Percentiles rank a stretch among this genome's conserved stretches.
Evolutionary conservation across 2,329 filamentous ascomycete genomes (phyloP).

Genomic region (Tolypocladium tundrense): DNA sequence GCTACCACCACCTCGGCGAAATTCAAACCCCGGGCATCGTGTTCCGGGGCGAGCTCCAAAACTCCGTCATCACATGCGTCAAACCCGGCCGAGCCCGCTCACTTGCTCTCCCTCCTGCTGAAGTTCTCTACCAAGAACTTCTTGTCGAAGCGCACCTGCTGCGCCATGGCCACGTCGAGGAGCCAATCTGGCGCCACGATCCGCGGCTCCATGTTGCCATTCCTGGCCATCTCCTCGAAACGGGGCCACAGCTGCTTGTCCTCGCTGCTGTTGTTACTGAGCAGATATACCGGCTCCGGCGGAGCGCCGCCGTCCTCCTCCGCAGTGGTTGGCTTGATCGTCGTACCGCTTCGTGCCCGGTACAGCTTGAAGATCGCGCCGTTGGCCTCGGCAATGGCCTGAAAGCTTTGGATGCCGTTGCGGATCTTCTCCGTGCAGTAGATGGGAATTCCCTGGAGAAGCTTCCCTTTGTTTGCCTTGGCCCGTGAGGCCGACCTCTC

Average conservation of each 20-base stretch:
- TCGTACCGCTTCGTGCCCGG: conserved; percentile 59
- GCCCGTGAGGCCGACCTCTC: conserved; percentile 60
- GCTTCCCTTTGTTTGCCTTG: conserved; percentile 61
- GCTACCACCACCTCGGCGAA: not conserved
- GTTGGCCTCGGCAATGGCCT: conserved; percentile 78
- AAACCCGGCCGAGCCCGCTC: not conserved
- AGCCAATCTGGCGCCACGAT: conserved; percentile 86
- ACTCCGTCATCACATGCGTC: conserved; percentile 10
- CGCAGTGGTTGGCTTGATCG: conserved; percentile 53
- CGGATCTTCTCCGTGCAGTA: conserved; percentile 76
- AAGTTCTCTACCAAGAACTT: conserved; percentile 46
- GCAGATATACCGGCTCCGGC: conserved; percentile 69
- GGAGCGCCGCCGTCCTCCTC: conserved; percentile 52
- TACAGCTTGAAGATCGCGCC: conserved; percentile 75
- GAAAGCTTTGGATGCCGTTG: conserved; percentile 76
- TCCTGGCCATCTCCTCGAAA: conserved; percentile 70
- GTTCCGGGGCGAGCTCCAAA: conserved; percentile 1
- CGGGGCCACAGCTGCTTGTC: conserved; percentile 70
- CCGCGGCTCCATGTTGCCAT: conserved; percentile 67
- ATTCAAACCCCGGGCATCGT: not conserved
- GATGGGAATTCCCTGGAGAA: conserved; percentile 66
- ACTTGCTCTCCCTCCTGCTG: conserved; percentile 17
- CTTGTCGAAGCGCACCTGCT: conserved; percentile 60
- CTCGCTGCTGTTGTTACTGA: conserved; percentile 56
- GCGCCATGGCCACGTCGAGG: conserved; percentile 78